These are phyloP conservation scores for Batrachochytrium dendrobatidis DNA, from an alignment of 371 early-diverging fungal species.

Conservation along the genomic window DNA sequence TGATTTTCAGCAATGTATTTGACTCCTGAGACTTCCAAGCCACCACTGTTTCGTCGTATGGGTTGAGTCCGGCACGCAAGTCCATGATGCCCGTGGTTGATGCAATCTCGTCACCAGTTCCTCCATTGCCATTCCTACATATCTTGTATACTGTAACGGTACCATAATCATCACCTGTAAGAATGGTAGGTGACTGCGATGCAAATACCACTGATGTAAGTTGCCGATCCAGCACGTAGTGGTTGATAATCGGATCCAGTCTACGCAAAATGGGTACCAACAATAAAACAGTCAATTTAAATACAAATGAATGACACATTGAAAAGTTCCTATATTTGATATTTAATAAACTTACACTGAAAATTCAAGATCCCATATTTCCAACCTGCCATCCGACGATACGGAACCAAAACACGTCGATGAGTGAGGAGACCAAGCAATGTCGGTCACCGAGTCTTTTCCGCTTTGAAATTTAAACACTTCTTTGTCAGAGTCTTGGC, in stretches of 20 bases:
- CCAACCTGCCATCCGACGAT: conserved; percentile 43
- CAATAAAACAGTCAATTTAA: neutral
- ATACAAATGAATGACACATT: neutral
- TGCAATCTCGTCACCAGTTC: neutral
- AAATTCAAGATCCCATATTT: conserved; percentile 48
- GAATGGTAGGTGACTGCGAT: conserved; percentile 28
- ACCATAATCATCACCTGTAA: conserved; percentile 46
- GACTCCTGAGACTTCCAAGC: conserved; percentile 6
- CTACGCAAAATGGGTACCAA: conserved; percentile 14
- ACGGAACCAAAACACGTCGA: conserved; percentile 45
- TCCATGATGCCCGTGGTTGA: neutral
- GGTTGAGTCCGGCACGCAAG: neutral
- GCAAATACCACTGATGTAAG: conserved; percentile 41
- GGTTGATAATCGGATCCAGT: conserved; percentile 43
- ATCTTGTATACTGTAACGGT: conserved; percentile 44
- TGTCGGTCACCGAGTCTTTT: conserved; percentile 41
- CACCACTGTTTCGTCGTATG: neutral
- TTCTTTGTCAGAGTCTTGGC: conserved; percentile 33
- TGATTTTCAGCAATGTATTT: conserved; percentile 3
- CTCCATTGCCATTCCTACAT: neutral
- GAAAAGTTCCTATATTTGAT: neutral
- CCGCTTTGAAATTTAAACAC: conserved; percentile 45
- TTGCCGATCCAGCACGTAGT: conserved; percentile 46
- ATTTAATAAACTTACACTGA: conserved; percentile 34
- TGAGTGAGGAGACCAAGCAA: conserved; percentile 40